A percentile compares a stretch with the other conserved stretches of the same genome.
phyloP scores from a whole-genome alignment of 805 yeast genomes.

The Saturnispora besseyi region DNA sequence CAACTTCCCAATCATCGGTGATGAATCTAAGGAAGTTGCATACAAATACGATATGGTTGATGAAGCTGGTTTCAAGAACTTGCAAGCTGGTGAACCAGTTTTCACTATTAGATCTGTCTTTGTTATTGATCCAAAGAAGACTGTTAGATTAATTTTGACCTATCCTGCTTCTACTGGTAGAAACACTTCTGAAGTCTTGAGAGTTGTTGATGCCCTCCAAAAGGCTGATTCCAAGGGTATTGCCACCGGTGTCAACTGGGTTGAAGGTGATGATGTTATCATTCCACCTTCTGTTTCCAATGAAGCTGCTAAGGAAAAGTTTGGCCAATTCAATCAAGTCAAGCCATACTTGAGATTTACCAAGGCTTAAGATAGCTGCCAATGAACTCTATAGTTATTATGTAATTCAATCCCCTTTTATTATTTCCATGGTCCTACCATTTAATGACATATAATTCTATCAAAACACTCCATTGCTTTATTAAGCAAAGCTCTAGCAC shows the following conservation, averaged over 20 bases:
- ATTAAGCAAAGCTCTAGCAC: no score
- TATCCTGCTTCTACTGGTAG: constrained; percentile 95
- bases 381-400: not conserved
- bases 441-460: no score
- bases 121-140: constrained; percentile 84
- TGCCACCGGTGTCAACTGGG: constrained; percentile 91
- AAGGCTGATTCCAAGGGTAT: constrained; percentile 73
- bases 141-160: constrained; percentile 74
- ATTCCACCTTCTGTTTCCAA: constrained; percentile 80
- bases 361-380: constrained; percentile 11
- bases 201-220: constrained; percentile 85
- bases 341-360: constrained; percentile 86
- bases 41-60: constrained; percentile 82
- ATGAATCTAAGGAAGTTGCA: constrained; percentile 75
- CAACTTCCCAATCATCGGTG: constrained; percentile 87
- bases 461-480: no score
- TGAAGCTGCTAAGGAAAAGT: constrained; percentile 70
- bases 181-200: constrained; percentile 84
- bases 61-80: constrained; percentile 70
- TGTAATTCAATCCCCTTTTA: not conserved
- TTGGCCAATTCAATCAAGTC: constrained; percentile 76
- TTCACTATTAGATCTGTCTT: constrained; percentile 89
- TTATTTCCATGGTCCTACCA: not conserved
- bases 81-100: constrained; percentile 56
- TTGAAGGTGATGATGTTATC: constrained; percentile 81